Evolutionary conservation across 352 stramenopile species (phyloP).

Genomic region (Phytophthora aleatoria): DNA sequence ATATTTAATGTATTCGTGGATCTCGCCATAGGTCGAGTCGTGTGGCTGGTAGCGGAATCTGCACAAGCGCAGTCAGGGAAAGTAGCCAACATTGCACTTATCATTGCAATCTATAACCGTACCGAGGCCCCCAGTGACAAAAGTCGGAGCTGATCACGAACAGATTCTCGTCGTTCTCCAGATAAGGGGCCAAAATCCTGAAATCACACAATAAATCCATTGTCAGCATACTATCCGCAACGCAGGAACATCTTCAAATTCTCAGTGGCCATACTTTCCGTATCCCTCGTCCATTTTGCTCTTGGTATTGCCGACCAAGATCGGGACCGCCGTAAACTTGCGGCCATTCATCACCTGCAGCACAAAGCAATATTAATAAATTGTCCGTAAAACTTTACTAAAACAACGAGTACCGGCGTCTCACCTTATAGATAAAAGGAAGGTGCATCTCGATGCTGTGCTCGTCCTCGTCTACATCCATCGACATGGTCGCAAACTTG

Average conservation of each 20-base stretch:
- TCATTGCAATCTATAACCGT: neutral
- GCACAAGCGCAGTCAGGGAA: constrained; percentile 3
- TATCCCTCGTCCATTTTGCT: constrained; percentile 83
- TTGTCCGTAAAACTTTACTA: neutral
- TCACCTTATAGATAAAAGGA: constrained; percentile 93
- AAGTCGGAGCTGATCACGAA: constrained; percentile 98
- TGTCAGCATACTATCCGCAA: too few species aligned
- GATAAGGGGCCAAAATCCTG: constrained; percentile 90
- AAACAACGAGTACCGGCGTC: neutral
- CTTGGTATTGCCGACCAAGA: constrained; percentile 96
- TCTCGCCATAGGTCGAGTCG: constrained; percentile 85
- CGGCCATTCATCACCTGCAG: constrained; percentile 67
- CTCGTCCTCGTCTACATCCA: constrained; percentile 94
- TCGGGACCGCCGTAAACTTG: constrained; percentile 92
- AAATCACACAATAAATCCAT: constrained; percentile 1
- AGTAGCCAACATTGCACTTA: neutral
- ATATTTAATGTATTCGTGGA: constrained; percentile 95
- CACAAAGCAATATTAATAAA: neutral
- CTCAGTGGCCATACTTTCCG: constrained; percentile 53
- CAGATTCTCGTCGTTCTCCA: constrained; percentile 92
- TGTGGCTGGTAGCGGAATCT: constrained; percentile 92
- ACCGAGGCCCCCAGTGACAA: constrained; percentile 95
- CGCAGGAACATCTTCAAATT: neutral
- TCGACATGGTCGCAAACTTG: constrained; percentile 80
- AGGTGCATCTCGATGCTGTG: constrained; percentile 98